phyloP scores from a whole-genome alignment of 2,329 filamentous ascomycete genomes.

The Fusarium praegraminearum region DNA sequence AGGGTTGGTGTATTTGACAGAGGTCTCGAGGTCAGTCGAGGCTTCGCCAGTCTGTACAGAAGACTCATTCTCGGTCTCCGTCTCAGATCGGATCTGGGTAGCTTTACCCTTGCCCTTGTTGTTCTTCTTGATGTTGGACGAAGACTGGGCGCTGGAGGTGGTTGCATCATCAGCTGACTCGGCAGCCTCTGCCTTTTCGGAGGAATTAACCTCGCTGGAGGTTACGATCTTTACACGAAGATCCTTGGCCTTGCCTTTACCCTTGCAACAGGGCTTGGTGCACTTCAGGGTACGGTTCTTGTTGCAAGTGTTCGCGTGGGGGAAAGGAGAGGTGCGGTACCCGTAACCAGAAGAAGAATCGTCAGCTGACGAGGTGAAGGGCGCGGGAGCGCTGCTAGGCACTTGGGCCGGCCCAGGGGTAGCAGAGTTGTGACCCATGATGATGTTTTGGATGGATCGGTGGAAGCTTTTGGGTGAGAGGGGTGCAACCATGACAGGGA shows the following conservation, averaged over 20 bases:
- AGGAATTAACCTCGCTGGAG: slow-evolving; percentile 9
- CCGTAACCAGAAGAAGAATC: background rate
- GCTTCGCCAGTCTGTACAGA: slow-evolving; percentile 1
- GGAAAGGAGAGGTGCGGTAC: background rate
- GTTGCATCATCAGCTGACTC: background rate
- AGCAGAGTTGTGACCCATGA: slow-evolving; percentile 7
- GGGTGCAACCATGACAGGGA: slow-evolving; percentile 6
- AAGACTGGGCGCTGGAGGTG: background rate
- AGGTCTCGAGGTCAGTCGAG: slow-evolving; percentile 12
- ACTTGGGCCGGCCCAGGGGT: background rate
- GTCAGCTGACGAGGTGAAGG: slow-evolving; percentile 9
- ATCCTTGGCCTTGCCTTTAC: background rate
- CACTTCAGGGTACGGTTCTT: slow-evolving; percentile 11
- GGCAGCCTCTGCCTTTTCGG: background rate
- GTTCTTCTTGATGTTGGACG: slow-evolving; percentile 12
- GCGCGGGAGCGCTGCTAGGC: background rate
- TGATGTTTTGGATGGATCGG: slow-evolving; percentile 2
- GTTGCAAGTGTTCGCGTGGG: background rate
- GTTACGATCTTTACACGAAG: slow-evolving; percentile 7
- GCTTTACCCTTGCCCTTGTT: slow-evolving; percentile 21
- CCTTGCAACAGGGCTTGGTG: background rate
- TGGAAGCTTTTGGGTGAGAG: slow-evolving; percentile 27
- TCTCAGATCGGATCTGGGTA: background rate
- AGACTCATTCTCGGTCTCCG: slow-evolving; percentile 24
- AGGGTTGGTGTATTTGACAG: slow-evolving; percentile 8